Evolutionary conservation across 2,329 filamentous ascomycete genomes (phyloP).

Genomic region (Penicillium janthinellum): DNA sequence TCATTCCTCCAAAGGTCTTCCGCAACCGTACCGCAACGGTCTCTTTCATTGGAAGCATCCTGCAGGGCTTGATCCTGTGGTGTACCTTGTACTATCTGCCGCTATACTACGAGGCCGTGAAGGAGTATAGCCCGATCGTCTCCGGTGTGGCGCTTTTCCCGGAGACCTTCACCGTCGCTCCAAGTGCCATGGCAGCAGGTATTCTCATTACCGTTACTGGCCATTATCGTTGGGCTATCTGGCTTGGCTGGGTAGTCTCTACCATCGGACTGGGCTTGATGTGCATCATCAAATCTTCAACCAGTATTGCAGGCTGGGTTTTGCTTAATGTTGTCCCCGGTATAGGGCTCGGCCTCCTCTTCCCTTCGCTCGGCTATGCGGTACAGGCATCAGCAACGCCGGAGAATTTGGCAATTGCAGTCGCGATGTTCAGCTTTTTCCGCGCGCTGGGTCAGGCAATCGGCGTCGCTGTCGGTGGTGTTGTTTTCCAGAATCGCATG

Average conservation of each 20-base stretch:
- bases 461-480: slow-evolving; percentile 67
- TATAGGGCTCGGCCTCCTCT: slow-evolving; percentile 65
- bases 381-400: slow-evolving; percentile 63
- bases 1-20: slow-evolving; percentile 51
- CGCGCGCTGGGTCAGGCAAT: slow-evolving; percentile 66
- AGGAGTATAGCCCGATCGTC: slow-evolving; percentile 56
- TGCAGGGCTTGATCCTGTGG: slow-evolving; percentile 57
- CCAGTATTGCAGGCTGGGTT: slow-evolving; percentile 58
- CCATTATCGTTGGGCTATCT: slow-evolving; percentile 62
- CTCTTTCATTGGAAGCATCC: slow-evolving; percentile 55
- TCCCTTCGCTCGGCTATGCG: slow-evolving; percentile 64
- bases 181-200: slow-evolving; percentile 57
- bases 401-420: slow-evolving; percentile 61
- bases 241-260: slow-evolving; percentile 62
- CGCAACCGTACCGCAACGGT: slow-evolving; percentile 51
- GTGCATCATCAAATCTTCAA: slow-evolving; percentile 41
- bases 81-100: slow-evolving; percentile 59
- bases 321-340: slow-evolving; percentile 63
- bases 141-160: slow-evolving; percentile 61
- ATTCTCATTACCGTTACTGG: slow-evolving; percentile 56
- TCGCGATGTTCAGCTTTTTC: slow-evolving; percentile 68
- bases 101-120: slow-evolving; percentile 48
- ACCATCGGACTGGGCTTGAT: slow-evolving; percentile 60
- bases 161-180: slow-evolving; percentile 64
- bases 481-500: slow-evolving; percentile 70